Evolutionary conservation across 2,329 filamentous ascomycete genomes (phyloP).

Genomic region (Fusarium temperatum): DNA sequence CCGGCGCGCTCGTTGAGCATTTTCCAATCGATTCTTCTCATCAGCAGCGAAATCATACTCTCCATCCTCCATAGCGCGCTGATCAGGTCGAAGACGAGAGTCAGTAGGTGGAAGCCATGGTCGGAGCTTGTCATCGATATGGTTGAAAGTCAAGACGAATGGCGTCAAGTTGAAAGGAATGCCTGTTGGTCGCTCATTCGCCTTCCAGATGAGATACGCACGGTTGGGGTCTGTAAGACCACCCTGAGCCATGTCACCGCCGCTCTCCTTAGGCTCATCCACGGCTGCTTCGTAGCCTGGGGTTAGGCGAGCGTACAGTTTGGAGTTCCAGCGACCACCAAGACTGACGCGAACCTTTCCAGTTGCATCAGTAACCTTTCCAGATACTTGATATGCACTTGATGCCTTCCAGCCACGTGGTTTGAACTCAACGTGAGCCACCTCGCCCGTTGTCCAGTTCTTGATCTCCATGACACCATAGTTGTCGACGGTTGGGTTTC

Average conservation of each 20-base stretch:
- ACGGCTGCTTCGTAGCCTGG: conserved; percentile 86
- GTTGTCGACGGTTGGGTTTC: conserved; percentile 96
- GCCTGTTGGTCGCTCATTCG: conserved; percentile 78
- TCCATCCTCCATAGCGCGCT: conserved; percentile 98
- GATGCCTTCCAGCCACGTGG: conserved; percentile 94
- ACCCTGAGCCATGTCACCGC: conserved; percentile 53
- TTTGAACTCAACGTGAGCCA: conserved; percentile 92
- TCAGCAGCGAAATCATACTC: conserved; percentile 91
- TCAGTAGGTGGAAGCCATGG: conserved; percentile 89
- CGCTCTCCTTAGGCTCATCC: conserved; percentile 60
- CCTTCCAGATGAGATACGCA: conserved; percentile 93
- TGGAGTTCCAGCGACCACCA: conserved; percentile 96
- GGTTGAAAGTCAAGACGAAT: conserved; percentile 94
- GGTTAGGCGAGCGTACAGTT: conserved; percentile 91
- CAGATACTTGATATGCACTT: conserved; percentile 87
- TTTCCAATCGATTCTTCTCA: conserved; percentile 94
- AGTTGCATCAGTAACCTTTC: conserved; percentile 81
- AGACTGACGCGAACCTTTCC: conserved; percentile 89
- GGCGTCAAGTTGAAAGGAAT: conserved; percentile 98
- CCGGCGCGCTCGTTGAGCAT: conserved; percentile 84
- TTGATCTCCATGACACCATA: conserved; percentile 97
- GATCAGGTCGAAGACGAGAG: conserved; percentile 90
- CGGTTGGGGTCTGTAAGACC: conserved; percentile 72
- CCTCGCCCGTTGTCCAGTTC: conserved; percentile 95
- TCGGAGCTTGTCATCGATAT: conserved; percentile 82